phyloP scores from a whole-genome alignment of 2,329 filamentous ascomycete genomes.

The Epichloe hybrida region DNA sequence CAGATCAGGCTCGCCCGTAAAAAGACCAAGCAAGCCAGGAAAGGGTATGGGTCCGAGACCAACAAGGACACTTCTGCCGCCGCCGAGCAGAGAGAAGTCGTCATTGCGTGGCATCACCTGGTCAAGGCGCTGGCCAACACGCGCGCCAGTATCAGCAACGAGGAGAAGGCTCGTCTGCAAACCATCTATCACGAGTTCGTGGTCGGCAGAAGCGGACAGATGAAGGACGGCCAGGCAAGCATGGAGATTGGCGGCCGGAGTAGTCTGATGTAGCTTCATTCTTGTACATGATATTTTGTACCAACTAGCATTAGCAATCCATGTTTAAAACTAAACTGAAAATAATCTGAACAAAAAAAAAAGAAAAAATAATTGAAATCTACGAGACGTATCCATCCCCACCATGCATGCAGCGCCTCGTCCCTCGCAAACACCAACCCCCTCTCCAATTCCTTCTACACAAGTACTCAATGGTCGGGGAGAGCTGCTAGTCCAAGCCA shows the following conservation, averaged over 20 bases:
- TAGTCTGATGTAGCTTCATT: slow-evolving; percentile 65
- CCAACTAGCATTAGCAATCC: background rate
- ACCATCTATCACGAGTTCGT: slow-evolving; percentile 90
- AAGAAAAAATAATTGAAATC: too few relatives aligned
- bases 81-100: slow-evolving; percentile 49
- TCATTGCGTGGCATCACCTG: slow-evolving; percentile 76
- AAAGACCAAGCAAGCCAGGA: slow-evolving; percentile 21
- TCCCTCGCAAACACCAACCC: slow-evolving; percentile 28
- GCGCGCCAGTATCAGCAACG: slow-evolving; percentile 65
- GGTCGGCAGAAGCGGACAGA: slow-evolving; percentile 81
- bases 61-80: slow-evolving; percentile 6
- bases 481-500: background rate
- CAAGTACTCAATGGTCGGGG: slow-evolving; percentile 9
- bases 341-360: background rate
- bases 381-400: background rate
- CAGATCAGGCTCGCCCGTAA: slow-evolving; percentile 61
- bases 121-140: slow-evolving; percentile 64
- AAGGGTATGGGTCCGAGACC: slow-evolving; percentile 14
- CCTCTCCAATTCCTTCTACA: slow-evolving; percentile 15
- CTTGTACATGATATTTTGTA: slow-evolving; percentile 1
- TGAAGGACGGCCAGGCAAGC: slow-evolving; percentile 83
- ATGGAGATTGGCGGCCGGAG: slow-evolving; percentile 86
- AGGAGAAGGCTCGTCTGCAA: slow-evolving; percentile 61
- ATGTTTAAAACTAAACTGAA: background rate
- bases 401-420: slow-evolving; percentile 22